phyloP scores from a whole-genome alignment of 176 grass and related monocot genomes.

The Aegilops umbellulata region DNA sequence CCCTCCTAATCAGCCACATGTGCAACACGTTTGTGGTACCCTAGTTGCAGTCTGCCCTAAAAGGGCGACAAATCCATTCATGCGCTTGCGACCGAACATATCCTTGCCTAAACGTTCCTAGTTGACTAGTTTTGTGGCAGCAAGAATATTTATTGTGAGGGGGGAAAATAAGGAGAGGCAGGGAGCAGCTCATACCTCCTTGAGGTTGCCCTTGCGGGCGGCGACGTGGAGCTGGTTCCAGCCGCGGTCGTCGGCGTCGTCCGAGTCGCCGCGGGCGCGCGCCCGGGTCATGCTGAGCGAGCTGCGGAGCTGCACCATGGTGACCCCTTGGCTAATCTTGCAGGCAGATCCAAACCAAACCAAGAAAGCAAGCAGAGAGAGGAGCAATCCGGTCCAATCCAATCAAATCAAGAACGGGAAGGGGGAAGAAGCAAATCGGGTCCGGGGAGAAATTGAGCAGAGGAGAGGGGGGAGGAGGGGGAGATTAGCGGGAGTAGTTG shows the following conservation, averaged over 20 bases:
- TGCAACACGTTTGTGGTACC: too few species aligned
- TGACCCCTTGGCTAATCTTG: background rate
- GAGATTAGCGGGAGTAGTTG: constrained; percentile 81
- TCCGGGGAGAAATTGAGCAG: too few species aligned
- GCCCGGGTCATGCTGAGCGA: constrained; percentile 37
- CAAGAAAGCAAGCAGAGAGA: background rate
- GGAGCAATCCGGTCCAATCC: background rate
- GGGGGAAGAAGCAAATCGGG: background rate
- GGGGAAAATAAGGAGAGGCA: too few species aligned
- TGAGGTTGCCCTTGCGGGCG: constrained; percentile 80
- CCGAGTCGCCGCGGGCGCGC: background rate
- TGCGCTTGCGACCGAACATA: background rate
- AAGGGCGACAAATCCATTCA: background rate
- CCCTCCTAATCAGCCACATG: too few species aligned
- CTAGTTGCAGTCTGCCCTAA: too few species aligned
- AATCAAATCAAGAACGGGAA: background rate
- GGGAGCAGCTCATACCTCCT: constrained; percentile 33
- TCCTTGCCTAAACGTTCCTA: too few species aligned
- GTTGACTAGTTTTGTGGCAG: background rate
- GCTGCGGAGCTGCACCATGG: constrained; percentile 52
- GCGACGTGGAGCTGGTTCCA: constrained; percentile 87
- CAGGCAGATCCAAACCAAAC: constrained; percentile 7
- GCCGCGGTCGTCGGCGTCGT: constrained; percentile 51
- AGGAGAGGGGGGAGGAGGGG: background rate
- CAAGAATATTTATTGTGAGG: too few species aligned